Conservation (phyloP, 257 asterid genomes). For the Osmanthus fragrans region DNA sequence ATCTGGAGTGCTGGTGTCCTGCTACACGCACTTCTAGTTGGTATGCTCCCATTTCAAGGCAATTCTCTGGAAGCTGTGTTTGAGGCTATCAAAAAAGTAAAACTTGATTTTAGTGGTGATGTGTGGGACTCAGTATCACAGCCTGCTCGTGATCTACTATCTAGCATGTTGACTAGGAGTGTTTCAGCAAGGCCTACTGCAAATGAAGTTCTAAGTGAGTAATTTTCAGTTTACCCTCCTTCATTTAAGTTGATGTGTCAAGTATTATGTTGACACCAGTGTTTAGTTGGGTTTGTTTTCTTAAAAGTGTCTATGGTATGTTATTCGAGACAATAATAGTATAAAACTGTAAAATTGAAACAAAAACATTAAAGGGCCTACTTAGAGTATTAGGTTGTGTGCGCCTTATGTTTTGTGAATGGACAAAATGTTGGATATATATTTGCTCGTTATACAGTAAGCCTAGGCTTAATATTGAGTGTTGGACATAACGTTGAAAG, state of each 20-base stretch:
- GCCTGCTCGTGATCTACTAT: conserved; percentile 75
- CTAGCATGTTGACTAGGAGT: conserved; percentile 69
- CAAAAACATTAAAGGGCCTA: not conserved
- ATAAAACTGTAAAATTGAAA: not conserved
- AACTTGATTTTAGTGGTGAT: conserved; percentile 58
- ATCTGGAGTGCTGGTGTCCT: conserved; percentile 92
- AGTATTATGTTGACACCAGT: not conserved
- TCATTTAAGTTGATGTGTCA: not conserved
- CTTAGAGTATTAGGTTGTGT: not conserved
- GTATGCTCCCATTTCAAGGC: conserved; percentile 78
- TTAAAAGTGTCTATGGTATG: not conserved
- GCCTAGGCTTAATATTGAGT: not conserved
- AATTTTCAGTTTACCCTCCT: conserved; percentile 16
- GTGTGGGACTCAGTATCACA: conserved; percentile 69
- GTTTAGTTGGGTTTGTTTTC: not conserved
- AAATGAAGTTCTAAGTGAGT: conserved; percentile 76
- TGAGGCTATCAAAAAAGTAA: conserved; percentile 72
- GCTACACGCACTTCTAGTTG: conserved; percentile 82
- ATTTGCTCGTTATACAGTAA: not conserved
- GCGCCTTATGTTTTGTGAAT: not conserved
- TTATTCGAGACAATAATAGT: not conserved
- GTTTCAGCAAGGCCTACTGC: conserved; percentile 62
- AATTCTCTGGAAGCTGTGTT: conserved; percentile 67
- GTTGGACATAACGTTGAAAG: not conserved
- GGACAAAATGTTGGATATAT: not conserved